Evolutionary conservation across 495 filamentous ascomycete genomes (phyloP).

Genomic region (Penicillium arizonense): DNA sequence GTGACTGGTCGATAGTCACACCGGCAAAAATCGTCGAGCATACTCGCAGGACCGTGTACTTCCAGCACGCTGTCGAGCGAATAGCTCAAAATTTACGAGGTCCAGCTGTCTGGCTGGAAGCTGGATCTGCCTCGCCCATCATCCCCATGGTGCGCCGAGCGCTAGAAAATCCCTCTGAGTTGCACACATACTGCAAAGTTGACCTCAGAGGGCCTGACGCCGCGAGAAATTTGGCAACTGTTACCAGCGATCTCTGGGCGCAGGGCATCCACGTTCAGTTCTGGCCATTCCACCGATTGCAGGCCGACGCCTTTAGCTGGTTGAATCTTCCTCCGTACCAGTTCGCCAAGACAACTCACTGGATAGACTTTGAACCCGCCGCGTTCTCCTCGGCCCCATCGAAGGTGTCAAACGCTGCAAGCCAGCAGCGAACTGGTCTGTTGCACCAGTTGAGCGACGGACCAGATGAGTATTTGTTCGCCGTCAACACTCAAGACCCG

Average conservation of each 20-base stretch:
- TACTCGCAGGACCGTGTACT: constrained; percentile 41
- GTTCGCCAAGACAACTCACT: constrained; percentile 34
- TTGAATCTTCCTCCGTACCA: constrained; percentile 36
- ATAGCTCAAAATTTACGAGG: constrained; percentile 10
- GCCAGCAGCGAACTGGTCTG: background rate
- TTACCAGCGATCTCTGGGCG: constrained; percentile 24
- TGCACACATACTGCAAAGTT: background rate
- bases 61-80: constrained; percentile 35
- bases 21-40: constrained; percentile 27
- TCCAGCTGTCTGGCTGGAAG: constrained; percentile 37
- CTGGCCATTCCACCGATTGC: constrained; percentile 28
- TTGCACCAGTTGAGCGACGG: background rate
- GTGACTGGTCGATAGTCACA: constrained; percentile 8
- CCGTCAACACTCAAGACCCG: background rate
- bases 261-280: constrained; percentile 19
- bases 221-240: constrained; percentile 14
- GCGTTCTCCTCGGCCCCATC: background rate
- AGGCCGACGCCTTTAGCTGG: constrained; percentile 6
- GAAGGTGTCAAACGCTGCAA: background rate
- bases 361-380: constrained; percentile 19
- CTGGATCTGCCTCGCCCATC: constrained; percentile 34
- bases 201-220: background rate
- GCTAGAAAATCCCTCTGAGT: constrained; percentile 9
- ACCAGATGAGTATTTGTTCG: background rate
- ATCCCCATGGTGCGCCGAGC: constrained; percentile 28